These are phyloP conservation scores for Xylariales sp. DNA, from an alignment of 2,329 filamentous ascomycete genomes.

Conservation along the genomic window DNA sequence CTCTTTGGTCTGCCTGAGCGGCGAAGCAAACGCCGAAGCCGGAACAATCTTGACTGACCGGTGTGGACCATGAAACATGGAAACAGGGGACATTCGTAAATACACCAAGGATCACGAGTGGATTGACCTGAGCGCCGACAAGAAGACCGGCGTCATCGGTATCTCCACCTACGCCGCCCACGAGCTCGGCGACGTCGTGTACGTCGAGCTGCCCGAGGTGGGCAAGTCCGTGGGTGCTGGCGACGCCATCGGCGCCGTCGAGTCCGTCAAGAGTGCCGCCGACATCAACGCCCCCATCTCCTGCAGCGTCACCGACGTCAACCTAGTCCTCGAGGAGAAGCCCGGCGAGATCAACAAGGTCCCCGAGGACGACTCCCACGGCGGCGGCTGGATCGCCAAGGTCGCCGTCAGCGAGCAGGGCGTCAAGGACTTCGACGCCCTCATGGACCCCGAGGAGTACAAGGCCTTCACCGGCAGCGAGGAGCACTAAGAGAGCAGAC, in stretches of 20 bases:
- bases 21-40: neutral
- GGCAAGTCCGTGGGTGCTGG: slow-evolving; percentile 67
- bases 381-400: slow-evolving; percentile 89
- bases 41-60: neutral
- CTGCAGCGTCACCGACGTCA: slow-evolving; percentile 72
- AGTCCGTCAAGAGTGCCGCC: slow-evolving; percentile 97
- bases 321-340: slow-evolving; percentile 74
- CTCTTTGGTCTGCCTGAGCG: neutral
- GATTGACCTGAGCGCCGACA: slow-evolving; percentile 82
- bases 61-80: neutral
- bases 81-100: slow-evolving; percentile 63
- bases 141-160: slow-evolving; percentile 75
- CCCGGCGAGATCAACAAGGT: slow-evolving; percentile 85
- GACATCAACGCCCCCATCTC: slow-evolving; percentile 89
- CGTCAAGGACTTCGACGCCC: slow-evolving; percentile 62
- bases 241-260: slow-evolving; percentile 88
- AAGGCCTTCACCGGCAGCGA: slow-evolving; percentile 61
- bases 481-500: slow-evolving; percentile 27
- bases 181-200: slow-evolving; percentile 93
- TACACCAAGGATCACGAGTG: slow-evolving; percentile 99
- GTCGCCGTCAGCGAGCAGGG: slow-evolving; percentile 68
- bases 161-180: slow-evolving; percentile 91
- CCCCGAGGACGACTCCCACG: slow-evolving; percentile 71
- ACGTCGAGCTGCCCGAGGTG: slow-evolving; percentile 81
- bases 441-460: slow-evolving; percentile 79